Evolutionary conservation across 2,329 filamentous ascomycete genomes (phyloP).

Genomic region (Gnomoniopsis smithogilvyi): DNA sequence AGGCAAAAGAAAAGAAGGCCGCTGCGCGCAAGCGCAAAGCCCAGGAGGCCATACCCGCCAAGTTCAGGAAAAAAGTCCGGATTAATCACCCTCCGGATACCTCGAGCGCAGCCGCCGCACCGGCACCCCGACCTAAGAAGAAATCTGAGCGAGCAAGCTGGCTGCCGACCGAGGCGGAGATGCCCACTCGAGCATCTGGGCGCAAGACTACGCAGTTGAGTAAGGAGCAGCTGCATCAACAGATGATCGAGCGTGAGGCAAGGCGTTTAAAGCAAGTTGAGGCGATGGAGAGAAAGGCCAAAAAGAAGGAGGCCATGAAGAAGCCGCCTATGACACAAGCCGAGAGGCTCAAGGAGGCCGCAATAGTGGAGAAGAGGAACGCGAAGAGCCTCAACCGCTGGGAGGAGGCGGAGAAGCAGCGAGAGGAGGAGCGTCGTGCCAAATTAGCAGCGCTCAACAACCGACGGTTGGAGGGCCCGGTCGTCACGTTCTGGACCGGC

Average conservation of each 20-base stretch:
- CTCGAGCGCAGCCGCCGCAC: slow-evolving; percentile 32
- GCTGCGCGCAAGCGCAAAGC: slow-evolving; percentile 77
- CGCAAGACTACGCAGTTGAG: slow-evolving; percentile 56
- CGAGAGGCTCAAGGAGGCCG: slow-evolving; percentile 79
- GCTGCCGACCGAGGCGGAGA: slow-evolving; percentile 52
- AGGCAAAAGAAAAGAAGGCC: slow-evolving; percentile 65
- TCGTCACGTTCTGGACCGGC: slow-evolving; percentile 93
- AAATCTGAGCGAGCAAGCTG: slow-evolving; percentile 59
- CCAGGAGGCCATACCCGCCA: slow-evolving; percentile 68
- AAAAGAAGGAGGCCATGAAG: slow-evolving; percentile 69
- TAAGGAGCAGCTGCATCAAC: slow-evolving; percentile 63
- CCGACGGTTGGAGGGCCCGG: slow-evolving; percentile 80
- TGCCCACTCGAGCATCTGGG: slow-evolving; percentile 56
- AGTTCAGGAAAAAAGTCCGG: slow-evolving; percentile 72
- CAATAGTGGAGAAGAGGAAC: slow-evolving; percentile 79
- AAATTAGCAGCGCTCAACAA: slow-evolving; percentile 86
- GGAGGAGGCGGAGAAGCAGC: slow-evolving; percentile 88
- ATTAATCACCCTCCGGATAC: slow-evolving; percentile 55
- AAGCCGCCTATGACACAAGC: slow-evolving; percentile 83
- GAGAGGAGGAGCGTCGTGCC: slow-evolving; percentile 77
- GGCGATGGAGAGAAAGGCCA: slow-evolving; percentile 64
- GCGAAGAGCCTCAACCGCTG: slow-evolving; percentile 87
- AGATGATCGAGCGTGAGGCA: slow-evolving; percentile 70
- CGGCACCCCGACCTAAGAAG: slow-evolving; percentile 52
- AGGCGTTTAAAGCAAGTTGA: slow-evolving; percentile 68